phyloP scores from a whole-genome alignment of 352 stramenopile species.

The Phytophthora sp. region DNA sequence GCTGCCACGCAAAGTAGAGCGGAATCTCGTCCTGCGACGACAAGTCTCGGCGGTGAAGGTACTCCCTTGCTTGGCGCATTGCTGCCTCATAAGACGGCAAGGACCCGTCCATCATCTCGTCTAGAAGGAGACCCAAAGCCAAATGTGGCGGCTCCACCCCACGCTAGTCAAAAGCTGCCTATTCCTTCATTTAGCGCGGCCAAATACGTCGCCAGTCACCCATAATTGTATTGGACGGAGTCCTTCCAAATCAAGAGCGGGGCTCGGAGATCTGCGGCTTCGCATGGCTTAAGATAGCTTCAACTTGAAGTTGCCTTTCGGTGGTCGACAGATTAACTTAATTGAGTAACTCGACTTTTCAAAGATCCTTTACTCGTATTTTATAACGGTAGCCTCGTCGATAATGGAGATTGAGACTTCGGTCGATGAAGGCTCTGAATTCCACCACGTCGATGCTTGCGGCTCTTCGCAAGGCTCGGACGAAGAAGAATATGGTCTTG shows the following conservation, averaged over 20 bases:
- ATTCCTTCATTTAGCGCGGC: constrained; percentile 33
- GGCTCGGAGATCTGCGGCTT: no score
- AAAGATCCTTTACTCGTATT: neutral
- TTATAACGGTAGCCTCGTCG: neutral
- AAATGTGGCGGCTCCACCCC: no score
- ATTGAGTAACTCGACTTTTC: neutral
- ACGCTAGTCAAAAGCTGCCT: neutral
- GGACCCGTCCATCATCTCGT: constrained; percentile 29
- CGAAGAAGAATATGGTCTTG: constrained; percentile 35
- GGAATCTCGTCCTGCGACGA: constrained; percentile 55
- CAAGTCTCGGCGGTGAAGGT: constrained; percentile 48
- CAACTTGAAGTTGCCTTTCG: constrained; percentile 32
- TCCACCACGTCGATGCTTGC: constrained; percentile 1
- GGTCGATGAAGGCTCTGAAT: constrained; percentile 15
- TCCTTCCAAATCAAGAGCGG: constrained; percentile 30
- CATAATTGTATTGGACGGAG: no score
- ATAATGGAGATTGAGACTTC: constrained; percentile 19
- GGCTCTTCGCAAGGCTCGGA: constrained; percentile 13
- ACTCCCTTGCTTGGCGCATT: constrained; percentile 41
- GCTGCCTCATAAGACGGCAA: constrained; percentile 46
- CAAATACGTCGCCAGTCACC: no score
- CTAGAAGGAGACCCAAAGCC: constrained; percentile 22
- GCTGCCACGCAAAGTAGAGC: constrained; percentile 64
- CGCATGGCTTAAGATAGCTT: constrained; percentile 35
- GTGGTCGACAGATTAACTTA: constrained; percentile 17